Base-by-base conservation (phyloP, 2,329 filamentous ascomycete genomes). In the Chrysosphaeria jannelii region DNA sequence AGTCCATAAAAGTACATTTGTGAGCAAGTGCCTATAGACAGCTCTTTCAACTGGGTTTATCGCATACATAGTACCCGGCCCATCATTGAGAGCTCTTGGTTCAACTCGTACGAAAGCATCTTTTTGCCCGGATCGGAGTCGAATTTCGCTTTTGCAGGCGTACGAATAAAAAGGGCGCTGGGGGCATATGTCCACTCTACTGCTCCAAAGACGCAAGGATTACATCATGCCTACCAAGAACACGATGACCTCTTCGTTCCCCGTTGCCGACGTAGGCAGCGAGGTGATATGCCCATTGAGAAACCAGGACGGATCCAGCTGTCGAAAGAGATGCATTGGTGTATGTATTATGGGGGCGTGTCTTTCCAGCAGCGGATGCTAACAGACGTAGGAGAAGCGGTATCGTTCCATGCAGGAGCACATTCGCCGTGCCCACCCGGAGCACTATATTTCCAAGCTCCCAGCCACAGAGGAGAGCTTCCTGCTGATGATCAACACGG, bases 371-470 rank as follows among this genome's bases (percentile, higher is more conserved):
- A 13, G n/a, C n/a, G n/a, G n/a, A n/a, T n/a, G 17, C 21, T 23
- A 16, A 23, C 21, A 23, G 8, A 8, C 14, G 25, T 26, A 45
- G 42, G 42, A 45, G 30, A 45, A 45, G 27, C 33, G 42, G 24
- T 97, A 79, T 51, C 78, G 85, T 45, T 93, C 81, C 31, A 93
- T 97, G 76, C 85, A 93, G 49, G 85, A 97, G 58, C 85, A 97
- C 42, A 93, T 97, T 39, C 75, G 85, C 38, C 69, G 85, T 45
- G 81, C 85, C 34, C 85, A 97, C 44, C 81, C 81, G 30, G 78
- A 89, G 44, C 71, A 91, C 45, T 93, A 93, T 50, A 89, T 97
- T 36, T 68, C 85, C 23, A 91, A 93, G 59, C 70, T 93, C 36
- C 81, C 85, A 34, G 85, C 85, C 23, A 97, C 81, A 35, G 81